phyloP scores from a whole-genome alignment of 2,329 filamentous ascomycete genomes.

The Colletotrichum destructivum region DNA sequence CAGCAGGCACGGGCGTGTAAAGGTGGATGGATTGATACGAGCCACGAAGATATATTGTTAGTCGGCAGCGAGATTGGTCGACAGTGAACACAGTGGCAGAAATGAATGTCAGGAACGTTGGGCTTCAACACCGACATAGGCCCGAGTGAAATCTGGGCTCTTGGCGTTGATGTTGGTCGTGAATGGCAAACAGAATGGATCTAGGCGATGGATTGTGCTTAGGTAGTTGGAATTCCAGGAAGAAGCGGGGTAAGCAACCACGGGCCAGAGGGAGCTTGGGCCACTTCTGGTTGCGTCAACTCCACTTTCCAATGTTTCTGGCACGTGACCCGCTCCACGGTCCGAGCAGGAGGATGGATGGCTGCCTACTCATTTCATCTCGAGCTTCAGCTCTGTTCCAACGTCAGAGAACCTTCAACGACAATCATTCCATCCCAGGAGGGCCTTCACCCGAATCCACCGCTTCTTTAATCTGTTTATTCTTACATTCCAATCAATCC shows the following conservation, averaged over 20 bases:
- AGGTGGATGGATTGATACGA: not conserved
- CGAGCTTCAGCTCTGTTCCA: slow-evolving; percentile 36
- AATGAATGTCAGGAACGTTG: not conserved
- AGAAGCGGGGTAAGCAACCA: slow-evolving; percentile 3
- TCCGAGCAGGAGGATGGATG: slow-evolving; percentile 24
- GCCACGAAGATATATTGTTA: not conserved
- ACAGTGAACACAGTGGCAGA: not conserved
- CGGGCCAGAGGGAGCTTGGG: slow-evolving; percentile 23
- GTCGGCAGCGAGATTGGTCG: not conserved
- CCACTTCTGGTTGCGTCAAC: not conserved
- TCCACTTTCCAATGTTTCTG: not conserved
- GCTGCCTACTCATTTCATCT: slow-evolving; percentile 18
- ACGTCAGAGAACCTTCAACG: slow-evolving; percentile 15
- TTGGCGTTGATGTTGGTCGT: not conserved
- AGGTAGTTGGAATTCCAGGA: not conserved
- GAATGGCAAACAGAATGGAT: not conserved
- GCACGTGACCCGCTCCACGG: slow-evolving; percentile 35
- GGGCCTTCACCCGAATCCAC: not conserved
- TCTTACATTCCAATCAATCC: not conserved
- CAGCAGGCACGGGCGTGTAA: no score
- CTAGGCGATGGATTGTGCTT: not conserved
- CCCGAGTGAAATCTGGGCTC: not conserved
- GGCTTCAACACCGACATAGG: not conserved
- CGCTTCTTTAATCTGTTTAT: not conserved
- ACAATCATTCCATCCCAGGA: not conserved